phyloP scores from a whole-genome alignment of 768 basidiomycete species.

The Calocybe cyanea region DNA sequence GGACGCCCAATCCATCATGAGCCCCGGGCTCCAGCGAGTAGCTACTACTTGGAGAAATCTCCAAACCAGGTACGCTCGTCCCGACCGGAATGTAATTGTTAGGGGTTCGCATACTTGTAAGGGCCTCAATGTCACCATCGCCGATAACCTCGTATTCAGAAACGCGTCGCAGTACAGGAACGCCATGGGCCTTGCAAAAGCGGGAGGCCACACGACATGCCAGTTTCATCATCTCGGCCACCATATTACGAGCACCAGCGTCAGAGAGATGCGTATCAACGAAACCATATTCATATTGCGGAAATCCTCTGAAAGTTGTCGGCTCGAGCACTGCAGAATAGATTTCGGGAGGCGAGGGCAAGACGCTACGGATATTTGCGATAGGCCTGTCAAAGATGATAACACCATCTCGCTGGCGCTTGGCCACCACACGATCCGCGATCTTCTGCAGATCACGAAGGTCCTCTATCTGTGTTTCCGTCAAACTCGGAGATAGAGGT shows the following conservation, averaged over 20 bases:
- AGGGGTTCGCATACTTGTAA: constrained; percentile 47
- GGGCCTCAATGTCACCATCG: constrained; percentile 32
- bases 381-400: constrained; percentile 21
- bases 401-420: constrained; percentile 19
- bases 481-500: constrained; percentile 4
- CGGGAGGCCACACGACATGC: constrained; percentile 73
- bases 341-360: constrained; percentile 26
- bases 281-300: constrained; percentile 44
- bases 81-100: constrained; percentile 40
- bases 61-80: constrained; percentile 27
- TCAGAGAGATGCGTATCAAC: constrained; percentile 18
- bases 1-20: constrained; percentile 71
- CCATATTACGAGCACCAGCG: constrained; percentile 47
- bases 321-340: constrained; percentile 26
- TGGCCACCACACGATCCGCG: constrained; percentile 10
- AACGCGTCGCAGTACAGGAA: constrained; percentile 65
- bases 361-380: constrained; percentile 23
- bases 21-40: constrained; percentile 52
- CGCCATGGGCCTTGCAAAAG: constrained; percentile 54
- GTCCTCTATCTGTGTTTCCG: constrained; percentile 23
- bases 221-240: constrained; percentile 81
- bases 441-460: constrained; percentile 25
- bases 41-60: constrained; percentile 31
- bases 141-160: constrained; percentile 26
- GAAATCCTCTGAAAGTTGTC: constrained; percentile 47